These are phyloP conservation scores for Aspergillus flavus DNA, from an alignment of 2,329 filamentous ascomycete species.

Conservation along the genomic window DNA sequence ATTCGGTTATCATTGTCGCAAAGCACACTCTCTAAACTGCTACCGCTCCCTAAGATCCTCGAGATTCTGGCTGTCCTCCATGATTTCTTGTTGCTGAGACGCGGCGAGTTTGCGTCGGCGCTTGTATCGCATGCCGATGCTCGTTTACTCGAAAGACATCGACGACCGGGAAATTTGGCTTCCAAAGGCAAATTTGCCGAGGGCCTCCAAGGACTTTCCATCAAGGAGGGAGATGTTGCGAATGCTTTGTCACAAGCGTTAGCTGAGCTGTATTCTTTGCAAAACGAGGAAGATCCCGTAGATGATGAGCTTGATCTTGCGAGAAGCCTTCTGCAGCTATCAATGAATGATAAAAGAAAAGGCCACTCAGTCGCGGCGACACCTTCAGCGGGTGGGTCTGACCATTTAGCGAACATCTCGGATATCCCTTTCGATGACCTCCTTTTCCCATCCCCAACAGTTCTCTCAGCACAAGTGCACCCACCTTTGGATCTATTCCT, in stretches of 20 bases:
- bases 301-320: conserved; percentile 81
- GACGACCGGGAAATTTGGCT: conserved; percentile 52
- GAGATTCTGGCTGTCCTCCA: conserved; percentile 77
- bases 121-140: conserved; percentile 84
- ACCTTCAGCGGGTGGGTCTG: conserved; percentile 21
- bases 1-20: conserved; percentile 82
- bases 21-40: conserved; percentile 77
- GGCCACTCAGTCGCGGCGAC: conserved; percentile 29
- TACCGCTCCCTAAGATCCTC: conserved; percentile 76
- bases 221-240: conserved; percentile 86
- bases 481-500: conserved; percentile 89
- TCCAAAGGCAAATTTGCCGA: conserved; percentile 56
- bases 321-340: conserved; percentile 72
- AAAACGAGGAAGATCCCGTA: conserved; percentile 73
- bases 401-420: conserved; percentile 41
- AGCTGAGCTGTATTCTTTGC: conserved; percentile 75
- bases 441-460: conserved; percentile 75
- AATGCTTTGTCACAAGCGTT: conserved; percentile 77
- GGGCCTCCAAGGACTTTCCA: conserved; percentile 62
- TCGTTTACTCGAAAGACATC: conserved; percentile 73
- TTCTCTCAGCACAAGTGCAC: conserved; percentile 70
- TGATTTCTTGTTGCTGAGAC: conserved; percentile 82
- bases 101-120: conserved; percentile 88
- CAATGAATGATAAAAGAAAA: conserved; percentile 43
- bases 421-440: conserved; percentile 70